Evolutionary conservation across 2,329 filamentous ascomycete species (phyloP).

Genomic region (Keithomyces neogunnii): DNA sequence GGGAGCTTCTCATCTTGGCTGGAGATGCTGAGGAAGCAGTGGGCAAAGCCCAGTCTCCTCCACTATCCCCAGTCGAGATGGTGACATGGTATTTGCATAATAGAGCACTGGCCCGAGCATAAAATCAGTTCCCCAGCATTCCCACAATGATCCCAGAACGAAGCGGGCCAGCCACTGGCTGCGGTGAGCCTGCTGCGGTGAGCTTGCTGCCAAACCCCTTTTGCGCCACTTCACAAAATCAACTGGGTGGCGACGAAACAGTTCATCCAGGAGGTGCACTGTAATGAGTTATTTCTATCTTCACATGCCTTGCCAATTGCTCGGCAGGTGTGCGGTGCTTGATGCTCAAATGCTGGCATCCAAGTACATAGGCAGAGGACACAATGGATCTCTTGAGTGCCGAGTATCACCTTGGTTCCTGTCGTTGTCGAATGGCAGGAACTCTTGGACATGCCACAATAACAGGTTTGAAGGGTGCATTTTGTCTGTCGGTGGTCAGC

Average conservation of each 20-base stretch:
- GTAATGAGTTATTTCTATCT: neutral
- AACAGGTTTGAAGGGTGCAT: neutral
- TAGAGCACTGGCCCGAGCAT: too few relatives aligned
- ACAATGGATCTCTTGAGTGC: neutral
- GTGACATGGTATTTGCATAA: too few relatives aligned
- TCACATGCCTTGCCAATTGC: neutral
- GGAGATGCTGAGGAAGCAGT: too few relatives aligned
- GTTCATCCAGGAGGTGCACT: neutral
- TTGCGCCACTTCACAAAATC: neutral
- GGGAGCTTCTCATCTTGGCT: too few relatives aligned
- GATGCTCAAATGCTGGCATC: neutral
- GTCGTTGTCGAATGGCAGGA: neutral
- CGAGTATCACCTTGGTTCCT: neutral
- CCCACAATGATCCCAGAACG: too few relatives aligned
- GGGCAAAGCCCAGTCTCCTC: too few relatives aligned
- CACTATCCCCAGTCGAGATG: too few relatives aligned
- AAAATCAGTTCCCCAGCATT: too few relatives aligned
- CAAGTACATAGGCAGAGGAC: neutral
- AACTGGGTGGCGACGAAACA: neutral
- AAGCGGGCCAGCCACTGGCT: too few relatives aligned
- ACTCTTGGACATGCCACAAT: neutral
- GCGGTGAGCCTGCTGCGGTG: neutral
- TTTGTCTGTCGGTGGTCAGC: neutral
- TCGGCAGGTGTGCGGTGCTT: neutral
- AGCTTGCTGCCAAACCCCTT: neutral